Base-by-base conservation (phyloP, 2,329 filamentous ascomycete genomes). In the Colletotrichum kahawae region DNA sequence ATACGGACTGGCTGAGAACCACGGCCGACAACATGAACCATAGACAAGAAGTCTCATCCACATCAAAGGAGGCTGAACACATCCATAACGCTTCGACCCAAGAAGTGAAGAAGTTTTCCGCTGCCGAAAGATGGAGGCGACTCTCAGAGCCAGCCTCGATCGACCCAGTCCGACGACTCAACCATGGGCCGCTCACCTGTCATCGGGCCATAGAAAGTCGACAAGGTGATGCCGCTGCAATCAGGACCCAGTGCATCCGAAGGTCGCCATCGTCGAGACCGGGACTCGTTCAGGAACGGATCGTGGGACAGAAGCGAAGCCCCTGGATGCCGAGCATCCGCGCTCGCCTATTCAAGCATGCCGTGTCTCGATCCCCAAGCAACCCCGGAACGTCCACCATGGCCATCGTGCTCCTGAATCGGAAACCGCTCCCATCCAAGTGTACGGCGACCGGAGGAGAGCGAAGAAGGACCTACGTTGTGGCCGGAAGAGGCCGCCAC, bases 301-400 rank as follows among this genome's bases (percentile, higher is more conserved):
- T 31, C 54, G 51, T 74, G 51, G 67, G 34, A 74, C 60, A 31
- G 43, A 31, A 60, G 34, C 7, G 13, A 31, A 70, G 43, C 66
- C 51, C 31, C 27, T n/a, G 60, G 62, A 48, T 64, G 57, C 64
- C 27, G 27, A 33, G 70, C 48, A 59, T 5, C 43, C 36, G 56
- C 34, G 5, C 63, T 75, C 57, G 72, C 57, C 63, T 72, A 67
- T 67, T 34, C 34, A 56, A 67, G 33, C 72, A 75, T 67, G 57
- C 27, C n/a, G 43, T 67, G 69, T 67, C 63, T 75, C 57, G 62
- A 65, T 63, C 24, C 43, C n/a, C n/a, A 75, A 64, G 38, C 34
- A n/a, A n/a, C 63, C 54, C 68, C 68, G 63, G 56, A 36, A 63
- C 10, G 29, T n/a, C 27, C 27, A 51, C 36, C 36, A 38, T 62